A percentile compares a stretch with the other conserved stretches of the same genome.
Evolutionary conservation across 306 rosid species (phyloP).

Genomic region (Sechiopsis laciniata): DNA sequence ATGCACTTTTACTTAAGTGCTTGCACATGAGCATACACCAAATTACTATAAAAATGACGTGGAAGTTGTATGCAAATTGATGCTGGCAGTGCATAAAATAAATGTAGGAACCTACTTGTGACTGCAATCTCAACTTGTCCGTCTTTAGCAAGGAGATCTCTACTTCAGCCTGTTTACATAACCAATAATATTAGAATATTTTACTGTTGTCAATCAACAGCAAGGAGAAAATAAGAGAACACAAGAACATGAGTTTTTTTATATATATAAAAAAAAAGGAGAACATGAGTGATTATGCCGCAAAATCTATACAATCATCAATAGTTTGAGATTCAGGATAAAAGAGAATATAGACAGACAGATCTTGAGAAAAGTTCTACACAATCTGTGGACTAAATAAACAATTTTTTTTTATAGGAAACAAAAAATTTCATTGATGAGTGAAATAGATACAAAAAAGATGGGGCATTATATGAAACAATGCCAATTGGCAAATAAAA

Average conservation of each 20-base stretch:
- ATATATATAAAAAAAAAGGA: too few relatives aligned
- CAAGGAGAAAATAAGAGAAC: slow-evolving; percentile 12
- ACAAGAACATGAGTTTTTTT: not conserved
- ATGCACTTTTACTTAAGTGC: not conserved
- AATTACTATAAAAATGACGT: not conserved
- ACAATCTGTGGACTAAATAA: not conserved
- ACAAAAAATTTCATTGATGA: too few relatives aligned
- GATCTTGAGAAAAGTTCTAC: not conserved
- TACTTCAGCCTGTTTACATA: slow-evolving; percentile 70
- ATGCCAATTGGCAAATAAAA: too few relatives aligned
- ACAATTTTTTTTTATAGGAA: too few relatives aligned
- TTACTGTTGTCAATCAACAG: not conserved
- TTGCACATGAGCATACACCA: not conserved
- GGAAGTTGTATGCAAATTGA: not conserved
- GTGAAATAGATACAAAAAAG: too few relatives aligned
- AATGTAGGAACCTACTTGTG: slow-evolving; percentile 48
- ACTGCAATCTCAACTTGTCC: slow-evolving; percentile 76
- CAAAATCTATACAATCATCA: not conserved
- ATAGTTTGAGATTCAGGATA: not conserved
- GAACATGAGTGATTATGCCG: not conserved
- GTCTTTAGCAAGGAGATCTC: slow-evolving; percentile 77
- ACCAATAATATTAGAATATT: not conserved
- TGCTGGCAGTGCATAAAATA: not conserved
- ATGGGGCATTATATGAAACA: too few relatives aligned
- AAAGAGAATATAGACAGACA: not conserved